A percentile compares a stretch with the other conserved stretches of the same genome.
Evolutionary conservation across 179 eudicot genomes (phyloP).

Genomic region (Sideroxylon spinosum): DNA sequence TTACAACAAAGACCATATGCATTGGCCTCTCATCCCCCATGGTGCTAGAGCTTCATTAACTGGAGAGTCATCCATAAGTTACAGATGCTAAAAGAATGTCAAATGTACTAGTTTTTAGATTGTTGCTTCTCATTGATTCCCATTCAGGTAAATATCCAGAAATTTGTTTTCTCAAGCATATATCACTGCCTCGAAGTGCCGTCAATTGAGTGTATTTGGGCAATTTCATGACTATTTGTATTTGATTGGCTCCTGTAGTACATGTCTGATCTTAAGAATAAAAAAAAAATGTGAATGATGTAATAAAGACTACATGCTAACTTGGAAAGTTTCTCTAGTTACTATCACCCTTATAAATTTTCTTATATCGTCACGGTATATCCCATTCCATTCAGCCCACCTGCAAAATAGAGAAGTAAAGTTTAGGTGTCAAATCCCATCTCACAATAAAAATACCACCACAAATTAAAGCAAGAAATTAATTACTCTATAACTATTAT

Average conservation of each 20-base stretch:
- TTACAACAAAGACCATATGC: no score
- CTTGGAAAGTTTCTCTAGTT: conserved; percentile 9
- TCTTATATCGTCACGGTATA: conserved; percentile 92
- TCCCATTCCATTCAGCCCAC: conserved; percentile 99
- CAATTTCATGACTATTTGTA: background rate
- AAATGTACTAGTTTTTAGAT: background rate
- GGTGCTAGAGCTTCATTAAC: no score
- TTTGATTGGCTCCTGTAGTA: background rate
- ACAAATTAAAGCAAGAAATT: background rate
- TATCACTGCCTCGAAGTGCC: no score
- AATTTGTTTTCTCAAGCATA: background rate
- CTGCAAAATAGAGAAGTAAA: conserved; percentile 35
- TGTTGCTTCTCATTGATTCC: background rate
- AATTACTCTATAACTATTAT: background rate
- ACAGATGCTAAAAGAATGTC: no score
- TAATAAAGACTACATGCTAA: background rate
- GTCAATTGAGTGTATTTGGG: background rate
- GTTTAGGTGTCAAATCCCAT: background rate
- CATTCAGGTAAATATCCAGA: background rate
- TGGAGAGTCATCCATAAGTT: no score
- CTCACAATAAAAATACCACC: background rate
- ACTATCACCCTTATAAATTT: conserved; percentile 72
- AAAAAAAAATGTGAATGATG: background rate
- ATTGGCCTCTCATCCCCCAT: no score
- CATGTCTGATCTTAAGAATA: background rate